Evolutionary conservation across 305 asterid species (phyloP), one percentile per base, ranked within the genome.

Genomic region (Fraxinus sp.): DNA sequence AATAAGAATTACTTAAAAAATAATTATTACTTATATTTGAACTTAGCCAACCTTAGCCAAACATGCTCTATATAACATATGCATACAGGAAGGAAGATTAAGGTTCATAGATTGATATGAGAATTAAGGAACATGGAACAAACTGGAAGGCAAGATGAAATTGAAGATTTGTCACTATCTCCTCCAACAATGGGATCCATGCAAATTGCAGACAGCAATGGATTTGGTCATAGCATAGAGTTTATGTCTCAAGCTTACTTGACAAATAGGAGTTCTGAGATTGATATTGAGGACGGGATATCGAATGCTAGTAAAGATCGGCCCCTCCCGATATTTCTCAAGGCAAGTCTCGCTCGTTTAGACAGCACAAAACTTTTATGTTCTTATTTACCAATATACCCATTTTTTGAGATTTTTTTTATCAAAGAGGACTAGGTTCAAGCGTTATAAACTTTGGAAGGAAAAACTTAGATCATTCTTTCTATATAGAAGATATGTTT

Each of bases 291-390:
- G 32, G 93, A 87, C 11, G 94, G 89, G 2, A 30, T 84, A 1
- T 82, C 90, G 3, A 79, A 73, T 52, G 49, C 80, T 1, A 73
- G 82, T 55, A 88, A 59, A 26, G 92, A 93, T 20, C 87, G 88
- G 73, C 92, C 98, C 83, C 90, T 95, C 81, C 97, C 99, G 4
- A 90, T 95, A 80, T 95, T 84, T 83, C 97, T 95, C 88, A 95
- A 93, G 95, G 99, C 87, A 80, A 76, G 57, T 84, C 83, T n/a
- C 26, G 37, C 16, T 22, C 16, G 10, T 10, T 57, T 2, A 57
- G 8, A 55, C 66, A 6, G 6, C 5, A 6, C 66, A 55, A 55
- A 55, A 55, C 66, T 55, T 14, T 18, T 55, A n/a, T n/a, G 14
- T 59, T 59, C 5, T 10, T 59, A 20, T 59, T 22, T 20, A 20